phyloP scores from a whole-genome alignment of 1,284 basidiomycete genomes.

The Cutaneotrichosporon spelunceum region DNA sequence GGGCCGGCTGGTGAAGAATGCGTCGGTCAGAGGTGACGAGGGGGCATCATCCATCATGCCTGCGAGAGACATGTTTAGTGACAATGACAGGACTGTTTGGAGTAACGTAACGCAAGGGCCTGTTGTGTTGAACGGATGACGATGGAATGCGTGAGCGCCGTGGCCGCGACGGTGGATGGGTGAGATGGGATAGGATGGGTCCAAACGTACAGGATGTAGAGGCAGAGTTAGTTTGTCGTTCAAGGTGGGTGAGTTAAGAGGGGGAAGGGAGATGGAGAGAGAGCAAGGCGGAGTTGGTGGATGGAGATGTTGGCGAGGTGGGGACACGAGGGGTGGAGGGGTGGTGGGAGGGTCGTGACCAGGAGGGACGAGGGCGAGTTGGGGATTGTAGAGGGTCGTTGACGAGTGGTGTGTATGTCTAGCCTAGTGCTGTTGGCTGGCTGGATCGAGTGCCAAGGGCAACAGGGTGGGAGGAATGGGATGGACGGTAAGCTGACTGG shows the following conservation, averaged over 20 bases:
- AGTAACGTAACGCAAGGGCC: conserved; percentile 2
- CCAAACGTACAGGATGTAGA: neutral
- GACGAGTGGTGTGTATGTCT: neutral
- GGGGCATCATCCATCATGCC: conserved; percentile 35
- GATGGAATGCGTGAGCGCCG: neutral
- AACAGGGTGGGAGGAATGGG: too few relatives aligned
- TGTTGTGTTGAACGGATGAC: neutral
- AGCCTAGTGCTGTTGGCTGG: neutral
- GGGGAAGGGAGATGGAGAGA: neutral
- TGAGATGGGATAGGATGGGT: neutral
- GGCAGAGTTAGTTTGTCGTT: neutral
- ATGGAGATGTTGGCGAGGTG: neutral
- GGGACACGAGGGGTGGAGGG: too few relatives aligned
- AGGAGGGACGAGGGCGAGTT: too few relatives aligned
- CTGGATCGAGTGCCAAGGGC: neutral
- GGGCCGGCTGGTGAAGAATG: conserved; percentile 36
- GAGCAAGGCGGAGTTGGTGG: neutral
- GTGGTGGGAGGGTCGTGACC: too few relatives aligned
- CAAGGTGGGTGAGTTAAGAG: neutral
- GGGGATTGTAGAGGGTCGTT: too few relatives aligned
- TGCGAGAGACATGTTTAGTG: neutral
- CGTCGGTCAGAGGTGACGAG: conserved; percentile 45
- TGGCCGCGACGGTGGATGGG: neutral
- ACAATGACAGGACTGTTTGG: conserved; percentile 4
- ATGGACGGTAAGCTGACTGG: too few relatives aligned